Evolutionary conservation across 2,329 filamentous ascomycete genomes (phyloP), one percentile per base, ranked within the genome.

Genomic region (Shiraia bambusicola): DNA sequence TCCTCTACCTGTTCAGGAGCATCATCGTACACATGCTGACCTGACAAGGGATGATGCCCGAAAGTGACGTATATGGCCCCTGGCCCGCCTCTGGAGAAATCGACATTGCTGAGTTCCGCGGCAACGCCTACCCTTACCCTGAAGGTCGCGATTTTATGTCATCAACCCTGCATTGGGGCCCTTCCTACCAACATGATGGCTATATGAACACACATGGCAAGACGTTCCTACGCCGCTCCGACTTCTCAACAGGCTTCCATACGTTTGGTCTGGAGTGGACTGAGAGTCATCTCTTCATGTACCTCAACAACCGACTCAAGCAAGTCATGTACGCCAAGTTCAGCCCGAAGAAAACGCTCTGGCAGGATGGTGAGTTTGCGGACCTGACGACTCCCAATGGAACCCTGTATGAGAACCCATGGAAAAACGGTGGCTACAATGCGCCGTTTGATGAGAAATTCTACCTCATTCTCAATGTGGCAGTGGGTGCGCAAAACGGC

Each of bases 81-180:
- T 93, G 88, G 88, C 88, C 88, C 0, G 70, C 74, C 4, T 89
- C 85, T 6, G 88, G 88, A 24, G 88, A 92, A 68, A 93, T 93
- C 35, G 88, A 93, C 64, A 87, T 93, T 38, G 73, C 82, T 55
- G 88, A 93, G 68, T 81, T 81, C 19, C 85, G 88, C 45, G 88
- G 88, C 47, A 93, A 93, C 74, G 28, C 38, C 28, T 88, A 90
- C 70, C 80, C 82, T 69, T 83, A 82, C 0, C 88, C 91, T 58
- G 69, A 70, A 35, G 88, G 88, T 53, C 87, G 89, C 71, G 84
- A 92, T 67, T 84, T 90, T 59, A 74, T 87, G 40, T 84, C 84
- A 0, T 89, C 86, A 0, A 79, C 87, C 2, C 75, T 93, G 14
- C 88, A 93, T 70, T 93, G 87, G 86, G 88, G 88, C 12, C 58